Evolutionary conservation across 164 flowering plant genomes (phyloP), one percentile per base, ranked within the genome.

Genomic region (Aristolochia fimbriata): DNA sequence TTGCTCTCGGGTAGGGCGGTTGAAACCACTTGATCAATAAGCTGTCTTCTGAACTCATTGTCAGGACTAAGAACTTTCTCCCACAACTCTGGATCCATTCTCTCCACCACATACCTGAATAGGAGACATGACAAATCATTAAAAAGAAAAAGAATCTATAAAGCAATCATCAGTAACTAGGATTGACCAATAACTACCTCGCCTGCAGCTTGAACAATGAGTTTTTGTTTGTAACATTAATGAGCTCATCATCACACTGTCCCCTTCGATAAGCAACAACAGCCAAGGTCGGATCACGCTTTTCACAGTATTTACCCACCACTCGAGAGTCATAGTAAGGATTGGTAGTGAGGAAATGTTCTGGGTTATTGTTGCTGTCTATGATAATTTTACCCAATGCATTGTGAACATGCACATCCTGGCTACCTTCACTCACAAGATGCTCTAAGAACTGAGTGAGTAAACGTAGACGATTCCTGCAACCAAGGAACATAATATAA

Each of bases 1-100:
- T 91, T 91, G 91, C 97, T 94, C 70, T 94, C 99, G 57, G 99
- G 99, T 76, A 94, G 71, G 66, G 99, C 99, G 67, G 99, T 94
- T 21, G 99, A 94, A 31, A 94, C 99, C 74, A 94, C 99, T 78
- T 94, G 99, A 79, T 94, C 99, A 70, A 94, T 94, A 37, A 94
- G 88, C 76, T 87, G 94, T 64, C 99, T 75, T 69, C 96, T 83
- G 68, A 80, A 94, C 43, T 72, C 94, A 73, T 91, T 94, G 7
- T 94, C 99, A 63, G 99, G 96, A 63, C 64, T 73, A 49, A 94
- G 96, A 74, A 86, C 99, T 58, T 88, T 91, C 65, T 80, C 99
- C 99, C 99, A 94, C 0, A 94, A 90, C 64, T 88, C 97, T 41
- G 72, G 80, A 70, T 94, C 99, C 99, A 94, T 94, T 70, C 99